Evolutionary conservation across 202 grass and related monocot species (phyloP).

Genomic region (Brachypodium distachyon): DNA sequence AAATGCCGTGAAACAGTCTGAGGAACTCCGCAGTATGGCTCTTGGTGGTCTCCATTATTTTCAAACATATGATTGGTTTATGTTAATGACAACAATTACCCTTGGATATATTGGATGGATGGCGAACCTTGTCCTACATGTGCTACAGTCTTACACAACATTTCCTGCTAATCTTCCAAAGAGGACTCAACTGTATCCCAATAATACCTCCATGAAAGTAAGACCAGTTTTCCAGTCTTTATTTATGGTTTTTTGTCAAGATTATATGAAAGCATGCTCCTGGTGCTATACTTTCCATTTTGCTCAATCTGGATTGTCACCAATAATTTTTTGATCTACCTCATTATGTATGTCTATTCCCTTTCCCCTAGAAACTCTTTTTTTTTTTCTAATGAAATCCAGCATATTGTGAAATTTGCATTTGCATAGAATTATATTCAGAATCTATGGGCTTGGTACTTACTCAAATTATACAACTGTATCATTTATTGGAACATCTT

Average conservation of each 20-base stretch:
- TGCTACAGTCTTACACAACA: slow-evolving; percentile 78
- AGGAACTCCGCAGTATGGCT: slow-evolving; percentile 71
- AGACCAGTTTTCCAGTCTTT: slow-evolving; percentile 6
- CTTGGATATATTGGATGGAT: slow-evolving; percentile 99
- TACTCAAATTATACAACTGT: slow-evolving; percentile 3
- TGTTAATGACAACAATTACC: slow-evolving; percentile 87
- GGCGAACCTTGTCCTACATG: slow-evolving; percentile 74
- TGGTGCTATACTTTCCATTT: slow-evolving; percentile 1
- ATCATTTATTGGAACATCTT: not conserved
- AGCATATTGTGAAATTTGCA: not conserved
- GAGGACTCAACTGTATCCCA: slow-evolving; percentile 32
- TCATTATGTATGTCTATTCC: not conserved
- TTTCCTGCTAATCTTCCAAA: slow-evolving; percentile 40
- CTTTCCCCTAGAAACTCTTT: not conserved
- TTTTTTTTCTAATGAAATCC: not conserved
- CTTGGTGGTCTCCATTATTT: slow-evolving; percentile 95
- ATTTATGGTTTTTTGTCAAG: slow-evolving; percentile 12
- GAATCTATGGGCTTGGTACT: not conserved
- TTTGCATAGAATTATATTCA: not conserved
- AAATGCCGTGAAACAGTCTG: slow-evolving; percentile 57
- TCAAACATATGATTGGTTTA: slow-evolving; percentile 98
- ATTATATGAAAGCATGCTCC: not conserved
- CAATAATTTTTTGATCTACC: not conserved
- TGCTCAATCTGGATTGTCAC: not conserved
- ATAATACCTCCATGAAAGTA: slow-evolving; percentile 49